Base-by-base conservation (phyloP, 163 green algal species). In the Chlorella variabilis region DNA sequence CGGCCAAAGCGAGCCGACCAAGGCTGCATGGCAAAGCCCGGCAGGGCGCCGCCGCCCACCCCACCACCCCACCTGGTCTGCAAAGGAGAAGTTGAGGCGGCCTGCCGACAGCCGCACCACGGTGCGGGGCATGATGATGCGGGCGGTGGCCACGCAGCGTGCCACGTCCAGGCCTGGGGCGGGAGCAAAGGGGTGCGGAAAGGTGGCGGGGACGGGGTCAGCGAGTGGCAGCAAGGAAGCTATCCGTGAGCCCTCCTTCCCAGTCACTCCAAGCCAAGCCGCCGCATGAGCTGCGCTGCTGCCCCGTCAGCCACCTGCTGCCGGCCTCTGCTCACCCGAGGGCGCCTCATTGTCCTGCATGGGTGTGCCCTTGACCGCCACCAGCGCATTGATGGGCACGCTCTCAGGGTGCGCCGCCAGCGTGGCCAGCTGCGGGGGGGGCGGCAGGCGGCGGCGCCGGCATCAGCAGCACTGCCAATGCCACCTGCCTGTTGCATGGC, bases 331-430 rank as follows among this genome's bases (percentile, higher is more conserved):
- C 71, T 38, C 73, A 80, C 73, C 75, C 7, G 75, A 61, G 58
- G 77, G 77, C 23, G 77, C 77, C n/a, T 77, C 39, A 51, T 83
- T 77, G 76, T 67, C n/a, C 63, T 95, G 80, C 69, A 97, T 80
- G 23, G 94, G 94, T 23, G 94, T 98, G 29, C 94, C 95, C 85
- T 94, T 93, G 25, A 98, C 90, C 0, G 97, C 93, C 71, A 99
- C 94, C 39, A 94, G 91, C 2, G 94, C 87, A 88, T 99, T 99
- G 89, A 99, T 98, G 45, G 97, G 97, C 56, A 99, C 97, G n/a
- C 78, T 94, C 91, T 99, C 97, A 4, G 97, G 97, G 90, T 99
- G 97, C 58, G 93, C 93, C 2, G 96, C 94, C 75, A 99, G 92
- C 1, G 94, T 99, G 77, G 97, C 95, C 45, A 99, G 92, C 86